A percentile compares a stretch with the other conserved stretches of the same genome.
Conservation (phyloP, 164 flowering plant genomes). For the Chimonanthus salicifolius region DNA sequence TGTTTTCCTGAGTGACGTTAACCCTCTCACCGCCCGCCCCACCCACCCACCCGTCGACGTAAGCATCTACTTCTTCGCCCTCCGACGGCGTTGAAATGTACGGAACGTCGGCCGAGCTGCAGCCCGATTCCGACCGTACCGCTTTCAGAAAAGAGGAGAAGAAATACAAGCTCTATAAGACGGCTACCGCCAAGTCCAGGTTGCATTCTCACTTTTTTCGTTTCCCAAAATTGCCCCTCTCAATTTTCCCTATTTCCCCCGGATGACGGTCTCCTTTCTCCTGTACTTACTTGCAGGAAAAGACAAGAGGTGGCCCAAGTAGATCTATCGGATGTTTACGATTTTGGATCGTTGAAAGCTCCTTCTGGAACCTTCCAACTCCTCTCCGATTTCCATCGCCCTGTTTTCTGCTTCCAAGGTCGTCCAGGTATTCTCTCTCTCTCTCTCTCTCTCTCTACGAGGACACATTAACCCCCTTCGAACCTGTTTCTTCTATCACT, state of each 20-base stretch:
- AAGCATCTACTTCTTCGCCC: background rate
- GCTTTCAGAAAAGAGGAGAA: constrained; percentile 89
- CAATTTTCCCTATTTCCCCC: background rate
- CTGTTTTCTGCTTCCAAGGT: constrained; percentile 60
- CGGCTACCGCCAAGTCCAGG: constrained; percentile 34
- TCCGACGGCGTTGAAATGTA: constrained; percentile 35
- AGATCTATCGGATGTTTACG: constrained; percentile 76
- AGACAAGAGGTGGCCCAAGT: constrained; percentile 14
- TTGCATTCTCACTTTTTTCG: constrained; percentile 4
- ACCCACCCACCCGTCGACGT: background rate
- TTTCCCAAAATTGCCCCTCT: background rate
- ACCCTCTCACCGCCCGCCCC: too few relatives aligned
- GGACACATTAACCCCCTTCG: too few relatives aligned
- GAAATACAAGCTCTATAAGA: constrained; percentile 88
- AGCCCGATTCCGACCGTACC: constrained; percentile 57
- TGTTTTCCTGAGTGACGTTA: too few relatives aligned
- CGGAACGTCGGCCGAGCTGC: constrained; percentile 28
- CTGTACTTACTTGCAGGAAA: background rate
- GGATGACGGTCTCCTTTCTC: background rate
- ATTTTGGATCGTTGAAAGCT: constrained; percentile 55
- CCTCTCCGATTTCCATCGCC: constrained; percentile 30
- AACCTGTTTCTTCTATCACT: too few relatives aligned
- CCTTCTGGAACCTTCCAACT: constrained; percentile 40
- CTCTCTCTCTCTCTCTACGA: too few relatives aligned
- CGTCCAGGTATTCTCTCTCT: constrained; percentile 52